A percentile compares a stretch with the other conserved stretches of the same genome.
These are phyloP conservation scores for Gnomoniopsis sp. DNA, from an alignment of 2,329 filamentous ascomycete species.

Conservation along the genomic window DNA sequence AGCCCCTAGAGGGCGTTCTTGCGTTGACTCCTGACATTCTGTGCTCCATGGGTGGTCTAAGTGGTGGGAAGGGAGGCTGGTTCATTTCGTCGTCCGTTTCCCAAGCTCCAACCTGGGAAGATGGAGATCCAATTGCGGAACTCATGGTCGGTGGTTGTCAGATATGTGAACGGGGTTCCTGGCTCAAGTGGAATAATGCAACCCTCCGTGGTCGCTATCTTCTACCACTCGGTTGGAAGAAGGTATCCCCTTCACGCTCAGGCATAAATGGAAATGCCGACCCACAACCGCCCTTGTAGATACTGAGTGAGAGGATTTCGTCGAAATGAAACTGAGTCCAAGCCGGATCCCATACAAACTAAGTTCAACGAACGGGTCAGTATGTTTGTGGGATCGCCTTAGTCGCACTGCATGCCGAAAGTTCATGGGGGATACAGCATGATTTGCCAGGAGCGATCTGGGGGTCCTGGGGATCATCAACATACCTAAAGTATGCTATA, in stretches of 20 bases:
- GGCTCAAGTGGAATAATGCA: neutral
- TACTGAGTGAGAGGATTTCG: neutral
- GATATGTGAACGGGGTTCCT: neutral
- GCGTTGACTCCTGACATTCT: conserved; percentile 45
- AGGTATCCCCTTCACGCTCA: neutral
- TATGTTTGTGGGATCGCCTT: neutral
- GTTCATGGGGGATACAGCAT: neutral
- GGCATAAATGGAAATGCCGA: neutral
- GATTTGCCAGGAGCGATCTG: neutral
- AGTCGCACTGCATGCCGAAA: neutral
- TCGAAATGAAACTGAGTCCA: neutral
- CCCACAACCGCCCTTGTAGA: neutral
- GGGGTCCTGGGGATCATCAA: neutral
- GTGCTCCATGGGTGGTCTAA: conserved; percentile 69
- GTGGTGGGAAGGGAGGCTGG: conserved; percentile 51
- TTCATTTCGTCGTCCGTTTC: conserved; percentile 62
- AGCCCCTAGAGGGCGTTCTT: conserved; percentile 64
- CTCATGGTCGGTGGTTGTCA: neutral
- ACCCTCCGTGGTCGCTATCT: neutral
- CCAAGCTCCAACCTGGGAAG: conserved; percentile 50
- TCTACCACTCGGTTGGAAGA: neutral
- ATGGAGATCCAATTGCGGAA: neutral
- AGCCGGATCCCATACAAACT: neutral
- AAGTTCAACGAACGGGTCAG: neutral
- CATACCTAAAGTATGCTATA: neutral